Conservation (phyloP, 2,329 filamentous ascomycete species). For the Chlorencoelia australis region DNA sequence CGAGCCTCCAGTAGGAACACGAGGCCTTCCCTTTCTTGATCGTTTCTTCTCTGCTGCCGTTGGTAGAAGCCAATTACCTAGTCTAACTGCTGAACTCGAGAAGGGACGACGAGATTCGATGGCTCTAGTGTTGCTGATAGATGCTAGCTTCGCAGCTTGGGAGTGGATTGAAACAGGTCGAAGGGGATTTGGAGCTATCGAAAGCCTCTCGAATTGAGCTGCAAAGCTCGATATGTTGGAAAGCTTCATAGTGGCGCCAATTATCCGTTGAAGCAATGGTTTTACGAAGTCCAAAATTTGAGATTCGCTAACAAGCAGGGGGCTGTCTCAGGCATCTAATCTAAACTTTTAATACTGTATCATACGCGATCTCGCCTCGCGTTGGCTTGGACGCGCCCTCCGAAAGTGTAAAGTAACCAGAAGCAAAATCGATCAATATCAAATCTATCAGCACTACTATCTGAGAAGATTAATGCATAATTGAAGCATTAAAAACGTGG, state of each 20-base stretch:
- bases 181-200: slow-evolving; percentile 25
- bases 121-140: slow-evolving; percentile 24
- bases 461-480: too few relatives aligned
- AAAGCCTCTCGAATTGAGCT: slow-evolving; percentile 23
- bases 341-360: too few relatives aligned
- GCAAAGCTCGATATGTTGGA: slow-evolving; percentile 20
- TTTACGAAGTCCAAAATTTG: too few relatives aligned
- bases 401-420: too few relatives aligned
- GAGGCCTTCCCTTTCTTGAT: slow-evolving; percentile 76
- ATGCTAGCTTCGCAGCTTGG: slow-evolving; percentile 16
- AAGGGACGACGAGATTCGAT: slow-evolving; percentile 51
- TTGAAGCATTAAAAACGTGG: too few relatives aligned
- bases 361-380: too few relatives aligned
- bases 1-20: slow-evolving; percentile 84
- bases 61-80: slow-evolving; percentile 74
- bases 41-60: slow-evolving; percentile 73
- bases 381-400: too few relatives aligned
- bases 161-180: slow-evolving; percentile 17
- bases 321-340: too few relatives aligned
- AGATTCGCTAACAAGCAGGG: too few relatives aligned
- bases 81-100: slow-evolving; percentile 52
- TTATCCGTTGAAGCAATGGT: too few relatives aligned
- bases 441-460: too few relatives aligned
- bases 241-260: slow-evolving; percentile 20
- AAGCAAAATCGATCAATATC: too few relatives aligned